Conservation (phyloP, 1,139 yeast genomes). For the Yamadazyma siamensis region DNA sequence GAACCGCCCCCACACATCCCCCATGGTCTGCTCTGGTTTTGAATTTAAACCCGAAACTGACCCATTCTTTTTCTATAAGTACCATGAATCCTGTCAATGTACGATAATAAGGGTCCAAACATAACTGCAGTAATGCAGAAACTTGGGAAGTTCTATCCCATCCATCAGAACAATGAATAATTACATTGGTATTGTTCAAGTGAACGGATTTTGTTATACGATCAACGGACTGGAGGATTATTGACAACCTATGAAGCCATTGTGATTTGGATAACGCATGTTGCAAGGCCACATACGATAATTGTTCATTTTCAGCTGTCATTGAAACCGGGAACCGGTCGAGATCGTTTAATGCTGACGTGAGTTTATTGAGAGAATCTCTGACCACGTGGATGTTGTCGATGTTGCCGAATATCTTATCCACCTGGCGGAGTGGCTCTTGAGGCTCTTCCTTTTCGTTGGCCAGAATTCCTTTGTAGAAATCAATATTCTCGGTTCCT, state of each 20-base stretch:
- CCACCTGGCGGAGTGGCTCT: conserved; percentile 24
- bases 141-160: conserved; percentile 97
- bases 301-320: conserved; percentile 13
- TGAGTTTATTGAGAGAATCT: conserved; percentile 68
- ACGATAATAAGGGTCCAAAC: conserved; percentile 87
- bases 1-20: conserved; percentile 43
- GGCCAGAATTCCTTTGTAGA: conserved; percentile 48
- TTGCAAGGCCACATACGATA: conserved; percentile 29
- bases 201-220: conserved; percentile 76
- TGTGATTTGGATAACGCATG: conserved; percentile 58
- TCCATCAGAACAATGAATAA: conserved; percentile 95
- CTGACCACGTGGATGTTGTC: conserved; percentile 96
- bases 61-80: conserved; percentile 91
- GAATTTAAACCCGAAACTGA: conserved; percentile 90
- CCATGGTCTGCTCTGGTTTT: conserved; percentile 79
- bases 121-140: conserved; percentile 77
- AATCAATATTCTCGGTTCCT: conserved; percentile 90
- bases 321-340: conserved; percentile 46
- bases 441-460: conserved; percentile 7
- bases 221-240: conserved; percentile 73
- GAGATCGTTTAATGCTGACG: conserved; percentile 62
- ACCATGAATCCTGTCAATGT: conserved; percentile 85
- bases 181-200: conserved; percentile 74
- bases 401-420: conserved; percentile 79
- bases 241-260: conserved; percentile 75